phyloP scores from a whole-genome alignment of 2,329 filamentous ascomycete genomes.

The Cladosporium halotolerans region DNA sequence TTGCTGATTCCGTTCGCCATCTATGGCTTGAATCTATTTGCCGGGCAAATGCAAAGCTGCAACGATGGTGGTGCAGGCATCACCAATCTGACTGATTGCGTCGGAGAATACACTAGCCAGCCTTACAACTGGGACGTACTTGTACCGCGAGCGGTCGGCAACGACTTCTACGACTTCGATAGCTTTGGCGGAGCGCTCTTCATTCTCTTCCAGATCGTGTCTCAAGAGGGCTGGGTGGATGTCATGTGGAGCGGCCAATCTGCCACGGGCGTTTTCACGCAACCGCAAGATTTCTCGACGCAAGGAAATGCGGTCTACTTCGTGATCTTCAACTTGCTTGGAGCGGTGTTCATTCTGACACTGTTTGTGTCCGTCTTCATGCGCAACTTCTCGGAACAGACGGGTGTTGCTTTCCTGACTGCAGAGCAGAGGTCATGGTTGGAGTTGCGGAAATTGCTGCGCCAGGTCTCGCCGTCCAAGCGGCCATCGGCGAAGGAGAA shows the following conservation, averaged over 20 bases:
- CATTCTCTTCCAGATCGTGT: constrained; percentile 97
- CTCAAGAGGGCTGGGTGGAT: constrained; percentile 95
- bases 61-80: constrained; percentile 59
- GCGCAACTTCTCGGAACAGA: constrained; percentile 99
- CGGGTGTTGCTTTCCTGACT: constrained; percentile 90
- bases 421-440: constrained; percentile 96
- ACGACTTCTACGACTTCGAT: constrained; percentile 87
- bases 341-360: constrained; percentile 92
- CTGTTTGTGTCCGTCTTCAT: constrained; percentile 99
- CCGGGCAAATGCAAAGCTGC: constrained; percentile 70
- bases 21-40: constrained; percentile 89
- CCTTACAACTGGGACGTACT: constrained; percentile 83
- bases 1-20: constrained; percentile 94
- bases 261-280: constrained; percentile 68
- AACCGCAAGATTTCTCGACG: constrained; percentile 62
- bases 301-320: constrained; percentile 92
- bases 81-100: constrained; percentile 63
- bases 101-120: constrained; percentile 70
- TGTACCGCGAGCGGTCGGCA: constrained; percentile 71
- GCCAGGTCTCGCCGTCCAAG: constrained; percentile 92
- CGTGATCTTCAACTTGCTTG: constrained; percentile 90
- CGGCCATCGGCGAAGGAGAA: constrained; percentile 73
- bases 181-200: constrained; percentile 91
- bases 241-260: constrained; percentile 80
- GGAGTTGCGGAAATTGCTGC: constrained; percentile 81